Conservation (phyloP, 2,329 filamentous ascomycete genomes). For the Penicillium sp. region DNA sequence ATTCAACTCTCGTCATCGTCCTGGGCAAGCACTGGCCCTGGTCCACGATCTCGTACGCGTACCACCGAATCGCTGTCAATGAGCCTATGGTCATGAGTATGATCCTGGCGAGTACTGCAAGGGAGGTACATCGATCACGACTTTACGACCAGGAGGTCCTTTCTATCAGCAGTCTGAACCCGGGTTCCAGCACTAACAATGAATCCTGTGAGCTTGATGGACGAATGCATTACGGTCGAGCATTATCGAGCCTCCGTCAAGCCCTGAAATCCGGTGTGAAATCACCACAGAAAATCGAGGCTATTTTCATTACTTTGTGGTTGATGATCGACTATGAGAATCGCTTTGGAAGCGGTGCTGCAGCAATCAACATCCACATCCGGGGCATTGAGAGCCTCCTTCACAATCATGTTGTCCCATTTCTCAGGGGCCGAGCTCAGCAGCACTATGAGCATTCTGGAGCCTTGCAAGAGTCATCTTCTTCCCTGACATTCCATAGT, state of each 20-base stretch:
- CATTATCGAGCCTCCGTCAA: constrained; percentile 30
- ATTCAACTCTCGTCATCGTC: constrained; percentile 31
- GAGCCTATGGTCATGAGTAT: constrained; percentile 38
- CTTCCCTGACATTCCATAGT: background rate
- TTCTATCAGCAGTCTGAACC: constrained; percentile 3
- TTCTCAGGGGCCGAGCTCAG: constrained; percentile 14
- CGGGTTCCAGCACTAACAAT: background rate
- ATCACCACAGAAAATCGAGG: constrained; percentile 28
- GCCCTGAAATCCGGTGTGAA: constrained; percentile 32
- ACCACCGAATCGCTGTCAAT: constrained; percentile 31
- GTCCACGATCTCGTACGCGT: constrained; percentile 33
- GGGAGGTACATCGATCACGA: constrained; percentile 27
- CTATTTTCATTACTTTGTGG: constrained; percentile 35
- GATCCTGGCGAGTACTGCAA: constrained; percentile 32
- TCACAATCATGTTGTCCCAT: constrained; percentile 32
- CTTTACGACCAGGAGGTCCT: constrained; percentile 22
- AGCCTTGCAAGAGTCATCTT: background rate
- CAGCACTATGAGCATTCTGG: background rate
- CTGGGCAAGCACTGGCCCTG: constrained; percentile 36
- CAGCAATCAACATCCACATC: constrained; percentile 33
- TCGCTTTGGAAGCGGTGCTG: constrained; percentile 29
- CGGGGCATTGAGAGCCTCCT: constrained; percentile 29
- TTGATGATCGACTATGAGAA: constrained; percentile 37
- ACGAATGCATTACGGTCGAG: constrained; percentile 31
- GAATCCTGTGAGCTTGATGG: constrained; percentile 27